These are phyloP conservation scores for Chlamydomonas sphaeroides DNA, from an alignment of 139 green algal genomes.

Conservation along the genomic window DNA sequence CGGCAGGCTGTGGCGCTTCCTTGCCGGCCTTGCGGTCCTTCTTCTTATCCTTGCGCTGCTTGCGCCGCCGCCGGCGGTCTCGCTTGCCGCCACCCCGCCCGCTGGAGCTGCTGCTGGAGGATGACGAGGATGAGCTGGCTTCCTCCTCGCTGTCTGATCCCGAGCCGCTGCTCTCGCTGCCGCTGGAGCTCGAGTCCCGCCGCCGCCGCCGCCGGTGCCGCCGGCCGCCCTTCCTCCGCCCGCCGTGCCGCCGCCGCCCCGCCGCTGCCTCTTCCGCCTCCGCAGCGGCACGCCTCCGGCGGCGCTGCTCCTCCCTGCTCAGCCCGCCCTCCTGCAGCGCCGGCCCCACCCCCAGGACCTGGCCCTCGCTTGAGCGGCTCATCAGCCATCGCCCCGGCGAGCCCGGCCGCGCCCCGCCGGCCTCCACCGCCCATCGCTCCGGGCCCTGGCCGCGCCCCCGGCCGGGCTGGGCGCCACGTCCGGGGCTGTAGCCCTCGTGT, in stretches of 20 bases:
- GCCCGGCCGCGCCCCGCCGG: too few species aligned
- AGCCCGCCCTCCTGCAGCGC: not conserved
- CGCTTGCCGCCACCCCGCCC: not conserved
- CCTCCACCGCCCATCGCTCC: too few species aligned
- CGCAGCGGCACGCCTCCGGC: not conserved
- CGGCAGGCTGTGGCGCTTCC: not conserved
- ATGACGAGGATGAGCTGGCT: too few species aligned
- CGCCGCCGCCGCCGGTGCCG: not conserved
- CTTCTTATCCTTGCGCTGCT: not conserved
- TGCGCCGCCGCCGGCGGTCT: not conserved
- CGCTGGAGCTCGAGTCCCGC: not conserved
- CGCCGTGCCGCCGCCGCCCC: not conserved
- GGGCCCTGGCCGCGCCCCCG: not conserved
- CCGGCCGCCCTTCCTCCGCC: not conserved
- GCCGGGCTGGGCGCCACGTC: too few species aligned
- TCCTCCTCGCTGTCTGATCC: not conserved
- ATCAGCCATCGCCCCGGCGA: slow-evolving; percentile 11
- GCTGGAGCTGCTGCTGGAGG: not conserved
- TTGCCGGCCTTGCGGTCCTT: not conserved
- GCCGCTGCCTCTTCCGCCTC: not conserved
- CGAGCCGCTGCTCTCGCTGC: not conserved
- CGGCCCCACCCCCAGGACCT: not conserved
- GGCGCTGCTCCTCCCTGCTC: too few species aligned
- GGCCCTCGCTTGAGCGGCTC: not conserved
- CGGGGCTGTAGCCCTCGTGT: not conserved